phyloP scores from a whole-genome alignment of 164 flowering plant species.

The Vitis amurensis region DNA sequence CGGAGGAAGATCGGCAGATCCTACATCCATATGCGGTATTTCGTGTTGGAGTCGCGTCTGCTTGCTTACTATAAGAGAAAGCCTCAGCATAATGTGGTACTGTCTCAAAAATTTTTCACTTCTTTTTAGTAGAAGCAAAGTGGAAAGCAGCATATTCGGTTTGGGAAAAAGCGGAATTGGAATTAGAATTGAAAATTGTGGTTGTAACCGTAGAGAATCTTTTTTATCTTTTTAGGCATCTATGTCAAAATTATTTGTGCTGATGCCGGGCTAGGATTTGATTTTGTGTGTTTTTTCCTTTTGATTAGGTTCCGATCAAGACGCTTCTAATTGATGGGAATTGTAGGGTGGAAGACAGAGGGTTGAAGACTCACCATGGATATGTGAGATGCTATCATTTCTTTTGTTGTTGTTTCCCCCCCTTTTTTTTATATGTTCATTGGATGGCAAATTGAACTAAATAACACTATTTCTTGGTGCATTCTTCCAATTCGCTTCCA shows the following conservation, averaged over 20 bases:
- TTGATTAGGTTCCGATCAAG: conserved; percentile 85
- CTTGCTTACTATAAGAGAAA: conserved; percentile 96
- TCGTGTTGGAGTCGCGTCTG: conserved; percentile 86
- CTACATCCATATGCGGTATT: conserved; percentile 92
- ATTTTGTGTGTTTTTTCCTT: conserved; percentile 1
- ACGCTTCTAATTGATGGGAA: conserved; percentile 91
- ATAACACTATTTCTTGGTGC: background rate
- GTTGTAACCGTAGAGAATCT: too few species aligned
- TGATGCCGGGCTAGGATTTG: background rate
- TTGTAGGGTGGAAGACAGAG: conserved; percentile 98
- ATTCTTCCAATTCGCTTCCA: background rate
- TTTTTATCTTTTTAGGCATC: too few species aligned
- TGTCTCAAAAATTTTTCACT: background rate
- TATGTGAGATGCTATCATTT: conserved; percentile 61
- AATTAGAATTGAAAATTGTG: too few species aligned
- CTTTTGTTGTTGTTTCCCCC: background rate
- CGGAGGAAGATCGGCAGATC: conserved; percentile 97
- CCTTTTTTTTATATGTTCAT: background rate
- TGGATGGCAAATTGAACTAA: background rate
- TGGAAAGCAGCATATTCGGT: too few species aligned
- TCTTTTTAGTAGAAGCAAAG: background rate
- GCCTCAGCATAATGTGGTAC: conserved; percentile 93
- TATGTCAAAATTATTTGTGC: too few species aligned
- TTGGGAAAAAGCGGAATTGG: too few species aligned
- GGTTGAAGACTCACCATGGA: conserved; percentile 96